A percentile compares a stretch with the other conserved stretches of the same genome.
Conservation (phyloP, 2,329 filamentous ascomycete species). For the Pestalotiopsis sp. region DNA sequence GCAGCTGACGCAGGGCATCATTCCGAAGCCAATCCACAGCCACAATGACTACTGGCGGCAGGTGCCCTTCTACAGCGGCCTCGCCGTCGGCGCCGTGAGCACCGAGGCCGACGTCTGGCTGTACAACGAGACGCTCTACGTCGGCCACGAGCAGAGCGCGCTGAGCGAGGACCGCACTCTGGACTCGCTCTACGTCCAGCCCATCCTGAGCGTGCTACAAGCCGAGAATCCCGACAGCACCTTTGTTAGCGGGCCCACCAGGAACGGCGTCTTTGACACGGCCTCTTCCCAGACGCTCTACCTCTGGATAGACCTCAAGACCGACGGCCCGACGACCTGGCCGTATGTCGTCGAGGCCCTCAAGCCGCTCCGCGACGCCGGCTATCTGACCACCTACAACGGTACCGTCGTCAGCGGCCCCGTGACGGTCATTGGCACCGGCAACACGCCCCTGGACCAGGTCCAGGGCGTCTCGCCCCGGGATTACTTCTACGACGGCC, state of each 20-base stretch:
- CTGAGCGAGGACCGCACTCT: conserved; percentile 59
- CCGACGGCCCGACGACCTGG: conserved; percentile 50
- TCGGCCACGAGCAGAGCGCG: conserved; percentile 61
- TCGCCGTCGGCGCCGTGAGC: conserved; percentile 58
- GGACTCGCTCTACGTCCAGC: conserved; percentile 62
- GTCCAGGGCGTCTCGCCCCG: conserved; percentile 51
- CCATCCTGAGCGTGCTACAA: conserved; percentile 60
- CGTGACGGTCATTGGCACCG: conserved; percentile 69
- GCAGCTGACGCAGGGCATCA: conserved; percentile 16
- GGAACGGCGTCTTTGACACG: conserved; percentile 55
- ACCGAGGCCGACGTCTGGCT: conserved; percentile 72
- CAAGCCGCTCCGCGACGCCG: conserved; percentile 55
- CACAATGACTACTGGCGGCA: conserved; percentile 71
- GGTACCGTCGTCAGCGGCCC: conserved; percentile 53
- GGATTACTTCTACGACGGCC: conserved; percentile 63
- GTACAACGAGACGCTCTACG: conserved; percentile 53
- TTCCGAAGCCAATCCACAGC: conserved; percentile 52
- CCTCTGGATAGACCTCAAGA: conserved; percentile 71
- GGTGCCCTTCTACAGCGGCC: conserved; percentile 61
- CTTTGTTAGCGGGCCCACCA: conserved; percentile 38
- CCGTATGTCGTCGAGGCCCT: conserved; percentile 54
- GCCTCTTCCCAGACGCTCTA: conserved; percentile 53
- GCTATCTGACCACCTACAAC: conserved; percentile 55
- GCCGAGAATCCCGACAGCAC: conserved; percentile 48
- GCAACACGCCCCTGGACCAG: conserved; percentile 58